Evolutionary conservation across 768 basidiomycete genomes (phyloP).

Genomic region (Candolleomyces efflorescens): DNA sequence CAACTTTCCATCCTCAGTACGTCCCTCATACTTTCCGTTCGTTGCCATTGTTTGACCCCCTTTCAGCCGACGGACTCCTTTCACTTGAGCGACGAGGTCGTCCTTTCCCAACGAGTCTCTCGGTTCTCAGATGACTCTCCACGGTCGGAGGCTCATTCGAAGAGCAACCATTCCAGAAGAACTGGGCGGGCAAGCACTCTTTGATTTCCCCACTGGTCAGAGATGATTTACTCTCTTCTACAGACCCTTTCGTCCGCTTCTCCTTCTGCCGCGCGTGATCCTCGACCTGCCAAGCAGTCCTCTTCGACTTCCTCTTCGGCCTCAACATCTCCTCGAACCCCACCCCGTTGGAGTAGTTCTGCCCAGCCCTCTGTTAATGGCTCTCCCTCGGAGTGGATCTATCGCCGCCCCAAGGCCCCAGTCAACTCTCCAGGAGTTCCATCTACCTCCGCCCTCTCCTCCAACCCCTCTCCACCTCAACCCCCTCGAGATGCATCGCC

Average conservation of each 20-base stretch:
- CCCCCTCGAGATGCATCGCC: slow-evolving; percentile 14
- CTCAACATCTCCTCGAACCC: slow-evolving; percentile 18
- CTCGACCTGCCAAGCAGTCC: background rate
- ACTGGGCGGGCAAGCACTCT: background rate
- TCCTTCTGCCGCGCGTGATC: background rate
- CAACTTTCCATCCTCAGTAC: slow-evolving; percentile 6
- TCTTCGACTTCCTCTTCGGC: slow-evolving; percentile 4
- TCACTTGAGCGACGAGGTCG: slow-evolving; percentile 7
- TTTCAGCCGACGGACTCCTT: background rate
- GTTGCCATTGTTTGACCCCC: background rate
- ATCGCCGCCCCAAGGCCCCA: slow-evolving; percentile 38
- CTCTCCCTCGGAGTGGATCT: slow-evolving; percentile 42
- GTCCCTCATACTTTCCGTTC: background rate
- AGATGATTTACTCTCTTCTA: background rate
- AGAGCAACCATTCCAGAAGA: background rate
- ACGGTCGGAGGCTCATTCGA: background rate
- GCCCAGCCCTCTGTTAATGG: background rate
- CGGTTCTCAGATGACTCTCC: background rate
- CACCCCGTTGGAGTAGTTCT: background rate
- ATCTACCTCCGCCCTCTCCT: slow-evolving; percentile 19
- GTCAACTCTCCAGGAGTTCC: slow-evolving; percentile 17
- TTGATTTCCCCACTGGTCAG: background rate
- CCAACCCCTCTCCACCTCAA: slow-evolving; percentile 19
- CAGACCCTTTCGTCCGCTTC: background rate
- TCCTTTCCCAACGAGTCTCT: background rate